Conservation (phyloP, 2,329 filamentous ascomycete species). For the Hymenoscyphus infarciens region DNA sequence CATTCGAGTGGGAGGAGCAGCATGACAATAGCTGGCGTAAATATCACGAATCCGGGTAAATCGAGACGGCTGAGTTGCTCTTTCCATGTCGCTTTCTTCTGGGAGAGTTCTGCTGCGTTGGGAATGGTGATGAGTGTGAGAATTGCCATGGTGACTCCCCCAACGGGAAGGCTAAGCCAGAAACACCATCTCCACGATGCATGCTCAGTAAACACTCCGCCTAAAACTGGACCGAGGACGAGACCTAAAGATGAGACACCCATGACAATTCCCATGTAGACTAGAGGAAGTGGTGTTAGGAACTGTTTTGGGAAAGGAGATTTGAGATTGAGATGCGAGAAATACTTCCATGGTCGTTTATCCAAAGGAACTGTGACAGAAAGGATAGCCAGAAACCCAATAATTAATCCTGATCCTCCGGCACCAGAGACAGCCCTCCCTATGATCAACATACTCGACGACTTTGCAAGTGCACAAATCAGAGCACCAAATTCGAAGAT, state of each 20-base stretch:
- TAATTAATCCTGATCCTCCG: constrained; percentile 29
- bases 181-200: constrained; percentile 17
- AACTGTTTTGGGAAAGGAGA: not conserved
- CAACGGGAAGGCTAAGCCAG: constrained; percentile 40
- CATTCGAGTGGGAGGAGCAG: constrained; percentile 46
- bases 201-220: constrained; percentile 14
- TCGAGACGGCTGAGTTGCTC: constrained; percentile 31
- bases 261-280: constrained; percentile 12
- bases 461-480: constrained; percentile 24
- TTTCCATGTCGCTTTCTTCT: constrained; percentile 7
- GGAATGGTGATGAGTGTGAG: constrained; percentile 38
- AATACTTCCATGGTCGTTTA: constrained; percentile 15
- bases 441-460: constrained; percentile 26
- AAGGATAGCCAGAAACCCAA: constrained; percentile 30
- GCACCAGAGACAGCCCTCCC: constrained; percentile 30
- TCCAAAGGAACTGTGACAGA: constrained; percentile 16
- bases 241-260: constrained; percentile 10
- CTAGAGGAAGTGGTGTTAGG: not conserved
- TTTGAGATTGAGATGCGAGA: not conserved
- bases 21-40: constrained; percentile 33
- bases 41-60: constrained; percentile 32
- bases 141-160: constrained; percentile 33
- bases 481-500: constrained; percentile 30
- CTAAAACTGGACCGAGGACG: constrained; percentile 14
- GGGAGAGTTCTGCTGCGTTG: constrained; percentile 11